Conservation (phyloP, 73 alveolate species). For the Breviolum minutum region DNA sequence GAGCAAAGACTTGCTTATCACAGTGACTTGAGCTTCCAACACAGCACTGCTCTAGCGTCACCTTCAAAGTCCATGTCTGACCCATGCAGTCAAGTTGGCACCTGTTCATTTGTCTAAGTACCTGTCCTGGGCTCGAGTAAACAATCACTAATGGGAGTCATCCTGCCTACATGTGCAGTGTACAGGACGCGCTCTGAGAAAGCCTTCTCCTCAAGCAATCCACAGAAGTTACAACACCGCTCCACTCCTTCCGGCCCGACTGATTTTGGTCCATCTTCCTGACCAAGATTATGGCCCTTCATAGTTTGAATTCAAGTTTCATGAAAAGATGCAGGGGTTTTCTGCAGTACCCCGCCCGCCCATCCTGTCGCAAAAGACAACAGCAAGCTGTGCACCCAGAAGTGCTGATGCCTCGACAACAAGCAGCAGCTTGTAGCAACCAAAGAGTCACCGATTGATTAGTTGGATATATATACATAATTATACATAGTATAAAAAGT, state of each 20-base stretch:
- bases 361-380: conserved; percentile 75
- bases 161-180: conserved; percentile 96
- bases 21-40: conserved; percentile 3
- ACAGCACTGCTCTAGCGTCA: conserved; percentile 98
- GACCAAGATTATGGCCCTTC: too few species aligned
- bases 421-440: too few species aligned
- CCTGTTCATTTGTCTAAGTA: not conserved
- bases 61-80: conserved; percentile 77
- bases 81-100: not conserved
- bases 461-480: too few species aligned
- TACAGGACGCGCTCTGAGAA: conserved; percentile 89
- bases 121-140: not conserved
- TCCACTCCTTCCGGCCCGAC: too few species aligned
- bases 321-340: too few species aligned
- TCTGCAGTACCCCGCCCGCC: too few species aligned
- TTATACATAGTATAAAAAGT: too few species aligned
- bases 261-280: too few species aligned
- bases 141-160: not conserved
- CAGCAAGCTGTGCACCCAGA: conserved; percentile 94
- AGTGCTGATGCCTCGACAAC: conserved; percentile 61
- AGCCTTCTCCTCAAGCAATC: conserved; percentile 12
- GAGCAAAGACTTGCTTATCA: not conserved
- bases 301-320: too few species aligned
- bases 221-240: too few species aligned
- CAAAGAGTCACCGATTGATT: too few species aligned